Base-by-base conservation (phyloP, 352 stramenopile species). In the Phytophthora tubulina region DNA sequence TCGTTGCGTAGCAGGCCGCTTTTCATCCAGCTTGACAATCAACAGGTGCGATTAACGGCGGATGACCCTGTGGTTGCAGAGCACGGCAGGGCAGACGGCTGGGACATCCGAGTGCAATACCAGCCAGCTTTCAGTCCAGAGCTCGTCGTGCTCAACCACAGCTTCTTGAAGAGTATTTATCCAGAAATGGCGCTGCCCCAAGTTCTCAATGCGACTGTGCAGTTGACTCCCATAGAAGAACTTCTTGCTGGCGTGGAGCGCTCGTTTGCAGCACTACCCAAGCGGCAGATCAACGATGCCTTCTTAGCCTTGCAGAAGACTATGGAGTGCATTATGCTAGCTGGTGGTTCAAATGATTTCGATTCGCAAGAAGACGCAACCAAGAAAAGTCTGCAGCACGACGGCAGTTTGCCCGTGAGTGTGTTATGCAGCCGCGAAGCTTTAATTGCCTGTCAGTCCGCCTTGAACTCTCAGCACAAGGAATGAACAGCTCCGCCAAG, bases 101-200 rank as follows among this genome's bases (percentile, higher is more conserved):
- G 76, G 76, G 67, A 72, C 27, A 81, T 84, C 53, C 73, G 68
- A 0, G 65, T 84, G 48, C 76, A 84, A 38, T 78, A 84, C 51
- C 76, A 84, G 39, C 76, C 76, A 59, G 58, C 76, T 36, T 80
- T 80, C 49, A 80, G 69, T 13, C 72, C 72, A 9, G 76, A 83
- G 46, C 76, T 83, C 0, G 71, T 83, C 27, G 72, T 83, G 31
- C 54, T 83, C 7, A 69, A 74, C 41, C 63, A 79, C 70, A 53
- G 14, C 35, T 76, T 83, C 27, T 62, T 82, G 45, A 76, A 75
- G n/a, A 53, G 13, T 60, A 76, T 82, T 39, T 67, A 70, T 44
- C 51, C 63, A 3, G 53, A 79, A 13, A 35, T 62, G 56, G 54
- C 65, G 30, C 50, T 63, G 4, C 35, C 27, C 2, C 63, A 60